These are phyloP conservation scores for Linnemannia schmuckeri DNA, from an alignment of 192 early-diverging fungal genomes.

Conservation along the genomic window DNA sequence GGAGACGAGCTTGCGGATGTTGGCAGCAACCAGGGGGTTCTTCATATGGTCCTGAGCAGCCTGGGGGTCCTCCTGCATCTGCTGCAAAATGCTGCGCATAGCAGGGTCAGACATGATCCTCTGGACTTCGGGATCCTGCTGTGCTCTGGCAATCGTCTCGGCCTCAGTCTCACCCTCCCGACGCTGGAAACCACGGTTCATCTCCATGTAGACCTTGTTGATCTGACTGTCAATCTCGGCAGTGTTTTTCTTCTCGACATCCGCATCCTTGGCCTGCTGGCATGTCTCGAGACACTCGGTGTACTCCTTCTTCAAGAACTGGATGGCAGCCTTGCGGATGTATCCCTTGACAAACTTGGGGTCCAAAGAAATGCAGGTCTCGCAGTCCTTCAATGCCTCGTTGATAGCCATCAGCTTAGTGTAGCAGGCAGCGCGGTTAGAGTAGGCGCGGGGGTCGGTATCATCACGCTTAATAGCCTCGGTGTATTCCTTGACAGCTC, in stretches of 20 bases:
- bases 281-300: slow-evolving; percentile 85
- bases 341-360: slow-evolving; percentile 94
- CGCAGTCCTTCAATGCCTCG: slow-evolving; percentile 97
- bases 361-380: slow-evolving; percentile 88
- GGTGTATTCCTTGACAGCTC: slow-evolving; percentile 92
- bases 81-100: slow-evolving; percentile 97
- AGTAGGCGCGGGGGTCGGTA: slow-evolving; percentile 88
- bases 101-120: slow-evolving; percentile 91
- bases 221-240: slow-evolving; percentile 88
- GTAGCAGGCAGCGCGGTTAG: slow-evolving; percentile 97
- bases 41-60: slow-evolving; percentile 96
- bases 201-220: slow-evolving; percentile 83
- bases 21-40: slow-evolving; percentile 94
- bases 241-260: slow-evolving; percentile 87
- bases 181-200: slow-evolving; percentile 70
- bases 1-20: slow-evolving; percentile 92
- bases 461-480: slow-evolving; percentile 98
- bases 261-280: slow-evolving; percentile 81
- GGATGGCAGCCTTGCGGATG: slow-evolving; percentile 93
- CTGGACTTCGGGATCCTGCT: slow-evolving; percentile 92
- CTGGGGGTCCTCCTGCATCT: slow-evolving; percentile 96
- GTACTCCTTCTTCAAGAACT: slow-evolving; percentile 92
- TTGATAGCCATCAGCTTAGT: slow-evolving; percentile 93
- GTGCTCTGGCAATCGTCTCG: slow-evolving; percentile 87
- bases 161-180: slow-evolving; percentile 76